Evolutionary conservation across 768 basidiomycete genomes (phyloP).

Genomic region (Auriscalpium microsporum): DNA sequence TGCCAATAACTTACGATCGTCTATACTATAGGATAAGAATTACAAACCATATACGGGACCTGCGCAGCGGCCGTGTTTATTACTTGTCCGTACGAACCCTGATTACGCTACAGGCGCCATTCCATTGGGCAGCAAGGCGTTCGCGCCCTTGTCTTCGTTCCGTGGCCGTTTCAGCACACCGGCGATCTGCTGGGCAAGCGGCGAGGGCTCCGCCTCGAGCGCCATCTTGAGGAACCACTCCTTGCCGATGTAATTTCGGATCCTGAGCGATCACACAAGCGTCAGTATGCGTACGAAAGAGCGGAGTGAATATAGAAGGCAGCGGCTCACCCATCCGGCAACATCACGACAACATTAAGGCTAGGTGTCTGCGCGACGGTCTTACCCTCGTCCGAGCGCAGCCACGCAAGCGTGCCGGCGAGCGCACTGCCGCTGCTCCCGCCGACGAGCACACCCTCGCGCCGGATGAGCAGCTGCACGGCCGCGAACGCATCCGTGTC

Average conservation of each 20-base stretch:
- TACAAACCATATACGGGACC: too few relatives aligned
- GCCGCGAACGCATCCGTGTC: conserved; percentile 77
- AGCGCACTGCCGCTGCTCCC: conserved; percentile 89
- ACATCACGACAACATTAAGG: conserved; percentile 79
- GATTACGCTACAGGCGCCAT: not conserved
- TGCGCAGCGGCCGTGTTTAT: too few relatives aligned
- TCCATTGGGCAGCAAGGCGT: not conserved
- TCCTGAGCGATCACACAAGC: conserved; percentile 31
- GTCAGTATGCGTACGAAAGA: not conserved
- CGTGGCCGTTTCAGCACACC: conserved; percentile 22
- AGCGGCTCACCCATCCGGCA: conserved; percentile 77
- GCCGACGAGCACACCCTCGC: conserved; percentile 85
- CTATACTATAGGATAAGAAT: too few relatives aligned
- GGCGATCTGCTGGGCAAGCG: conserved; percentile 42
- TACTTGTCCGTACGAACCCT: not conserved
- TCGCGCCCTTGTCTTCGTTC: not conserved
- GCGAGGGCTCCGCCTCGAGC: conserved; percentile 44
- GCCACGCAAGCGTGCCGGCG: conserved; percentile 67
- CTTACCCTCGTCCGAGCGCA: conserved; percentile 62
- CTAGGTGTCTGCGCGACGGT: conserved; percentile 57
- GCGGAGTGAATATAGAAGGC: not conserved
- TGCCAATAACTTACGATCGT: too few relatives aligned
- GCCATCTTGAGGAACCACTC: conserved; percentile 80
- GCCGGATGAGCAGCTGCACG: conserved; percentile 67
- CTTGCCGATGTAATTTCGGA: conserved; percentile 93